Base-by-base conservation (phyloP, 2,329 filamentous ascomycete species). In the Davidsoniella virescens region DNA sequence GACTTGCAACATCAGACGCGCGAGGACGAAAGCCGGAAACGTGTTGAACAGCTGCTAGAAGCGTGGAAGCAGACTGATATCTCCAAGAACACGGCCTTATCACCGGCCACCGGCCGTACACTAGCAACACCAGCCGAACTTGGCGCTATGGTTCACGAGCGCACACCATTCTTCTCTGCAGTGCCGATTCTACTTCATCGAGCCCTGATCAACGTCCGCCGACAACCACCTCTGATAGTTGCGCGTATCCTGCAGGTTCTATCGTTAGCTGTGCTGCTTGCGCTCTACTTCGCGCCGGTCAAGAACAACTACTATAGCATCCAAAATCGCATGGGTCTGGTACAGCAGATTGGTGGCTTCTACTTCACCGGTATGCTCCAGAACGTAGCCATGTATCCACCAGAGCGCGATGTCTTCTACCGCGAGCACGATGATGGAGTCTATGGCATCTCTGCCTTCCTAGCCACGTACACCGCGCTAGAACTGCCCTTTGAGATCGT, bases 281-380 rank as follows among this genome's bases (percentile, higher is more conserved):
- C 78, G 0, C 65, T 84, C 10, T 84, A 84, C 68, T 87, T 86
- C 59, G 75, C 83, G 0, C 84, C 84, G 0, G 61, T 87, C 2
- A 72, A 78, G 56, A 71, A 78, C 58, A 72, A 86, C 61, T 86
- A 82, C 64, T 75, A 71, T 49, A 76, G 76, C 1, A 72, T 88
- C 0, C 84, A 87, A 61, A 84, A 79, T 47, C 74, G 83, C 1
- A 72, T 87, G 57, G 84, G 84, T 0, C 82, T 86, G 56, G 67
- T 87, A 1, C 79, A 87, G 55, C 76, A 87, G 59, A 71, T 87
- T 26, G 75, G 78, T 1, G 78, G 82, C 0, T 75, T 84, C 36
- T 83, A 84, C 62, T 84, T 84, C 56, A 75, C 84, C 2, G 83
- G 83, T 25, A 86, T 87, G 82, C 70, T 87, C 10, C 82, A 87